Evolutionary conservation across 495 filamentous ascomycete species (phyloP), one percentile per base, ranked within the genome.

Genomic region (Terfezia claveryi): DNA sequence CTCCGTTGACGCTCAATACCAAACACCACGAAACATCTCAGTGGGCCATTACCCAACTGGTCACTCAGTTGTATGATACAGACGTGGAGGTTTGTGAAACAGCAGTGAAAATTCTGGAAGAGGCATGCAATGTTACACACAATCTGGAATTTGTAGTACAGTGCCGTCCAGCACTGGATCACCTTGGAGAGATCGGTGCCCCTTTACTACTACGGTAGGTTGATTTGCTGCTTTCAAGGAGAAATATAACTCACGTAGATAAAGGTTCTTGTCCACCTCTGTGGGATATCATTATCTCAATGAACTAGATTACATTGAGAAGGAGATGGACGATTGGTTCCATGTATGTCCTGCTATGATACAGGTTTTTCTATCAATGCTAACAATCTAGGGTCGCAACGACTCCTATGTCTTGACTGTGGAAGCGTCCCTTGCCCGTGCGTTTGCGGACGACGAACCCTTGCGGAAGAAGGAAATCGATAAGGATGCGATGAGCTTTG

Each of bases 301-400:
- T 67, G 91, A 87, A 8, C 74, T 98, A 16, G 91, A 98, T 67
- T 98, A 98, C 61, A 98, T 98, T 64, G 91, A 86, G 44, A 87
- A 91, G 61, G 92, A 96, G 64, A 98, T 98, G 91, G 91, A 98
- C 64, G 91, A 96, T 67, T 98, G 91, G 91, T 98, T 95, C 64
- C 76, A 85, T 38, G 68, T 70, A 59, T 53, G 61, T 11, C 32
- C 41, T 8, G n/a, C 37, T 8, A 27, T 49, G 8, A 8, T 9
- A 37, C 17, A n/a, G 6, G 17, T 17, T 3, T n/a, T 27, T 10
- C 10, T 16, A 8, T 32, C 27, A 51, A 51, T 23, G 27, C 50
- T 51, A 23, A n/a, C 3, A 20, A 49, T 44, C 37, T 38, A 82
- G 52, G 91, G 92, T 37, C 80, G 91, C 36, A 98, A 98, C 63